Base-by-base conservation (phyloP, 768 basidiomycete species). In the Rickenella mellea region DNA sequence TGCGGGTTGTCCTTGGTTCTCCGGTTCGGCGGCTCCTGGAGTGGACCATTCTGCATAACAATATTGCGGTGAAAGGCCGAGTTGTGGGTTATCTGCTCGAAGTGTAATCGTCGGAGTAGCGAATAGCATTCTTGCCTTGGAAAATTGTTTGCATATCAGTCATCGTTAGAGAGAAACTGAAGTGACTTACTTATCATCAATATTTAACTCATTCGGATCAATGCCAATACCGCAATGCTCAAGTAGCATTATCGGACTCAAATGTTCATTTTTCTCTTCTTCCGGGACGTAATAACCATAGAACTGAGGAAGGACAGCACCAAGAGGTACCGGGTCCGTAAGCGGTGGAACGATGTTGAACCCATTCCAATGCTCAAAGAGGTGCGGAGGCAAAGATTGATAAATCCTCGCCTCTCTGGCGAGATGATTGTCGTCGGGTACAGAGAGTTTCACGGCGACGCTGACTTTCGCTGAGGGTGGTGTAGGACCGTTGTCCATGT, bases 281-380 rank as follows among this genome's bases (percentile, higher is more conserved):
- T 39, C 33, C 1, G 63, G 33, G 9, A 36, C 33, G 24, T 36
- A 36, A 22, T 19, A 36, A 1, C 81, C 79, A 48, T 76, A 82
- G 55, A 71, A 82, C 53, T 79, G 76, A 0, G 80, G 79, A 3
- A 75, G 71, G 36, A 80, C 36, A 0, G 80, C 66, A 6, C 64
- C 59, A 3, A 72, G 59, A 3, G 74, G 73, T 0, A 69, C 65
- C 0, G 75, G 69, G 47, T 36, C 33, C 19, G 57, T 56, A 5
- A 74, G 44, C 2, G 71, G 70, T 9, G 48, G 48, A 1, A 71
- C 49, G 29, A 73, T 40, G 42, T 73, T 71, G 45, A 62, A 66
- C 3, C 76, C 75, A 45, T 53, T 68, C 67, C 67, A 75, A 35
- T 73, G 68, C 51, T 74, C 56, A 47, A 65, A 70, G 36, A 74